Percentiles rank a stretch among this genome's conserved stretches.
These are phyloP conservation scores for Carex kokanica DNA, from an alignment of 176 grass and related monocot genomes.

Conservation along the genomic window DNA sequence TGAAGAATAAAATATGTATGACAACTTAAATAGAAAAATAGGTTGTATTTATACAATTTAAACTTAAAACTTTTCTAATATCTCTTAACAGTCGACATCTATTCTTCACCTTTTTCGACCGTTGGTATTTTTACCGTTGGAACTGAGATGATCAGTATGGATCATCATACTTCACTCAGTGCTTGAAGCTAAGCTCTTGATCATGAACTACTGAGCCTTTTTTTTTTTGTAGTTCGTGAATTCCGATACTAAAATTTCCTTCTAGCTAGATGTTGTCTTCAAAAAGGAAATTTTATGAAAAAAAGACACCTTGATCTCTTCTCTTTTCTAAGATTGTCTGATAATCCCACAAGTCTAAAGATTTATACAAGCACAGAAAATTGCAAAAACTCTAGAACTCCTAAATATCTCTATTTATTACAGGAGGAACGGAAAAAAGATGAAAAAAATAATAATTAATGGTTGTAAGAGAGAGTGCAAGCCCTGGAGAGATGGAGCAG, in stretches of 20 bases:
- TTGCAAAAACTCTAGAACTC: not conserved
- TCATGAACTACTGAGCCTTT: not conserved
- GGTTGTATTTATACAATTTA: not conserved
- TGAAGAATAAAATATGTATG: not conserved
- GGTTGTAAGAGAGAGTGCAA: not conserved
- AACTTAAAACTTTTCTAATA: not conserved
- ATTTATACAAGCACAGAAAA: not conserved
- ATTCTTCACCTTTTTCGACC: not conserved
- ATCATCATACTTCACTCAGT: not conserved
- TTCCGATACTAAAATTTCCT: not conserved
- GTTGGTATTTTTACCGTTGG: not conserved
- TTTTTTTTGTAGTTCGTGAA: not conserved
- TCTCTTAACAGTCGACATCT: not conserved
- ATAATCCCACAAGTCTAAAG: slow-evolving; percentile 1
- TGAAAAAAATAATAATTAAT: not conserved
- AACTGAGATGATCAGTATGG: not conserved
- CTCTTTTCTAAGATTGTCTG: not conserved
- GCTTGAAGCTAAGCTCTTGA: not conserved
- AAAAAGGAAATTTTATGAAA: not conserved
- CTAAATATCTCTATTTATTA: not conserved
- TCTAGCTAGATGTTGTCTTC: not conserved
- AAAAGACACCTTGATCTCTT: not conserved
- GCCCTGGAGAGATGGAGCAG: slow-evolving; percentile 28
- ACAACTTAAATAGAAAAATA: not conserved
- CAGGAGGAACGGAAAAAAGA: not conserved